These are phyloP conservation scores for Delonix regia DNA, from an alignment of 306 rosid species.

Conservation along the genomic window DNA sequence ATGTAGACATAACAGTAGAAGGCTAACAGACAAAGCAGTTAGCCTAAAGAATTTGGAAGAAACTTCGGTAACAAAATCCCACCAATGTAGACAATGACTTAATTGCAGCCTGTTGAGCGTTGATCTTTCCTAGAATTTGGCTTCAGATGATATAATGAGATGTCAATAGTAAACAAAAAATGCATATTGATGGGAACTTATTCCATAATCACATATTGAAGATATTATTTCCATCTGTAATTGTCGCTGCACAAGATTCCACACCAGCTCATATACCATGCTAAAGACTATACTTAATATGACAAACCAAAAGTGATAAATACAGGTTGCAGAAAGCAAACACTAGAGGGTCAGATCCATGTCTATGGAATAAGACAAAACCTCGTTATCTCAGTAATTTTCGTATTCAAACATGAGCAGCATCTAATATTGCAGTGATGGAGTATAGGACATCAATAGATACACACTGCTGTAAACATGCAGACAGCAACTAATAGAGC, in stretches of 20 bases:
- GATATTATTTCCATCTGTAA: background rate
- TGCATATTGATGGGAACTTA: background rate
- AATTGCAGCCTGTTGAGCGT: background rate
- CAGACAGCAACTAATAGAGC: constrained; percentile 47
- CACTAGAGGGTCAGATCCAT: background rate
- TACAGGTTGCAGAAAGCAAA: background rate
- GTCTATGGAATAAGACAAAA: background rate
- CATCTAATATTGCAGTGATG: constrained; percentile 41
- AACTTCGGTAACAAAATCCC: background rate
- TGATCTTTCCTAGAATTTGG: background rate
- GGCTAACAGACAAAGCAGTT: background rate
- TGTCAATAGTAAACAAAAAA: background rate
- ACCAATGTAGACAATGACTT: background rate
- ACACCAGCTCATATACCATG: background rate
- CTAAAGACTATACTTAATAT: background rate
- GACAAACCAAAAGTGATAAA: background rate
- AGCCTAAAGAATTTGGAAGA: background rate
- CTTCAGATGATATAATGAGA: background rate
- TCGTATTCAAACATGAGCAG: constrained; percentile 14
- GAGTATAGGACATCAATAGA: constrained; percentile 60
- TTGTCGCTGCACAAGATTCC: background rate
- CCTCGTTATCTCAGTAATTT: background rate
- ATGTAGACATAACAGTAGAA: background rate
- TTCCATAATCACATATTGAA: background rate
- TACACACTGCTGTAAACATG: constrained; percentile 71